Evolutionary conservation across 2,329 filamentous ascomycete genomes (phyloP), one percentile per base, ranked within the genome.

Genomic region (Thielaviopsis populi): DNA sequence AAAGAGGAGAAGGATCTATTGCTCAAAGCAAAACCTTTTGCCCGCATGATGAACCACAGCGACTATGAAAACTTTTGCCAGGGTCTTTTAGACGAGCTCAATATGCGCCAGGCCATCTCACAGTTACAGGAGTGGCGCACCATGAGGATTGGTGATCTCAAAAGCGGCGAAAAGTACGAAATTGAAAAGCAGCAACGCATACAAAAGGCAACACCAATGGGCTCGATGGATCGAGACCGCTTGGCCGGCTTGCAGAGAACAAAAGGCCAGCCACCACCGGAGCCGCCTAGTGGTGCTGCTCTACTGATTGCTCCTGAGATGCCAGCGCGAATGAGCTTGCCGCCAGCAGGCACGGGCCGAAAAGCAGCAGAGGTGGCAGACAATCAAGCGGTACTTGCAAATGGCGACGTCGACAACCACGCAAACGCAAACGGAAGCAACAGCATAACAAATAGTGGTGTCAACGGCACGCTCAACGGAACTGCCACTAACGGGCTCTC

Each of bases 81-180:
- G 66, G 91, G 91, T 1, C 77, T 99, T 0, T 82, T 95, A 58
- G 91, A 95, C 70, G 94, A 99, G 74, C 83, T 94, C 68, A 95
- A 96, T 69, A 78, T 99, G 19, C 85, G 94, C 1, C 86, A 95
- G 71, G 94, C 94, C 43, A 96, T 99, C 66, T 68, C 81, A 0
- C 92, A 97, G 72, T 78, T 99, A 2, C 92, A 97, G 71, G 94
- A 97, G 70, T 99, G 94, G 94, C 85, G 94, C 40, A 83, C 83
- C 58, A 83, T 89, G 75, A 84, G 87, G 22, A 94, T 99, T 67
- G 87, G 87, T 0, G 91, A 95, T 67, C 79, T 99, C 11, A 85
- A 87, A 64, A 85, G 85, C 27, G 94, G 94, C 37, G 90, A 96
- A 72, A 95, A 92, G 72, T 99, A 94, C 71, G 94, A 99, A 74